phyloP scores from a whole-genome alignment of 2,329 filamentous ascomycete species.

The Paecilomyces fulvus region DNA sequence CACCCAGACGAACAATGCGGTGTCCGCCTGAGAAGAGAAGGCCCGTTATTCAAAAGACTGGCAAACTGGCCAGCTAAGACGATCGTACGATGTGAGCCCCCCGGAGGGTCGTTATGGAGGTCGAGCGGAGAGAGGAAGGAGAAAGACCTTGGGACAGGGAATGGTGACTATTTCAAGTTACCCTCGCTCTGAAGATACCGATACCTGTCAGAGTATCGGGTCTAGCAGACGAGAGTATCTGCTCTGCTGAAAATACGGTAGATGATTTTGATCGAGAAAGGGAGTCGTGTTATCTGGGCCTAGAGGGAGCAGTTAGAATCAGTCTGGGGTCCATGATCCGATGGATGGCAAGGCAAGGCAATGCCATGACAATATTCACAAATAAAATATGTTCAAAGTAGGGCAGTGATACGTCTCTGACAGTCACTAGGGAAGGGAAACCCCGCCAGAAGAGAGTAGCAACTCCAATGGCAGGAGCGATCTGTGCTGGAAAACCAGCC shows the following conservation, averaged over 20 bases:
- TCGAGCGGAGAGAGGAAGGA: conserved; percentile 71
- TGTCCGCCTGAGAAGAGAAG: conserved; percentile 94
- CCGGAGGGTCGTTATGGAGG: conserved; percentile 76
- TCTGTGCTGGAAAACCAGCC: background rate
- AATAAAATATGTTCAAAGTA: background rate
- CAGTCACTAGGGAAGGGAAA: background rate
- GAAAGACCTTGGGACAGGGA: conserved; percentile 74
- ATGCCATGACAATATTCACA: background rate
- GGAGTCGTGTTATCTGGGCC: conserved; percentile 55
- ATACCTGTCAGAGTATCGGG: conserved; percentile 80
- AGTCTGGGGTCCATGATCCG: background rate
- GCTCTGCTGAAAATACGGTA: conserved; percentile 28
- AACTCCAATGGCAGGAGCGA: background rate
- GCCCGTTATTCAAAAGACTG: conserved; percentile 76
- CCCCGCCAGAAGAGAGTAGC: background rate
- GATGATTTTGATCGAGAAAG: conserved; percentile 14
- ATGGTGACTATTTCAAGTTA: conserved; percentile 63
- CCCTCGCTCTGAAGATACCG: conserved; percentile 66
- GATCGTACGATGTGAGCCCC: conserved; percentile 37
- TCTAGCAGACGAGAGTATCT: conserved; percentile 68
- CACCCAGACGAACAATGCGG: conserved; percentile 93
- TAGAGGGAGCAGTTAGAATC: conserved; percentile 20
- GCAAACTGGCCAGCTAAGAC: conserved; percentile 63
- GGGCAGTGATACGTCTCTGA: background rate
- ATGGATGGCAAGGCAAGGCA: background rate